Base-by-base conservation (phyloP, 768 basidiomycete species). In the Saitozyma podzolica region DNA sequence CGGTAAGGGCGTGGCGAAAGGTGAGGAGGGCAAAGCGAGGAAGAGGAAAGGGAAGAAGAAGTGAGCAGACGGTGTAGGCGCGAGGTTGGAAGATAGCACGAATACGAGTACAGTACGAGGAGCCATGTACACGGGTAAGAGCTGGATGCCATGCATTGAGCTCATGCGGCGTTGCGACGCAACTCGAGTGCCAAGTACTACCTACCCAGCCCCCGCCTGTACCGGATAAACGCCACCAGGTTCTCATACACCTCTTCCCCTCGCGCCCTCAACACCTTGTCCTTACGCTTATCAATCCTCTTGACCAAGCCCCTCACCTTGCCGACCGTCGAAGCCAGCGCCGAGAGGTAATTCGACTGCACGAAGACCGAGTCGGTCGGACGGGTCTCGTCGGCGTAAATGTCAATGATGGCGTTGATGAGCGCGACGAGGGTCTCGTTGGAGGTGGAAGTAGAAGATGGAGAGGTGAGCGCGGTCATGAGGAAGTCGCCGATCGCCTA, bases 311-410 rank as follows among this genome's bases (percentile, higher is more conserved):
- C 67, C 59, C 74, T 67, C 37, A 81, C 79, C 10, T 69, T 75
- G 10, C 65, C 62, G 0, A 82, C 74, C 13, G 64, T 49, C 2
- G 49, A 55, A 14, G 79, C 67, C 41, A 82, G 60, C n/a, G 42
- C 54, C 9, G 58, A 17, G 56, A 81, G 58, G 72, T 77, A 80
- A 5, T 72, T 73, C 0, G 63, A 58, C 3, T 59, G 8, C 0
- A 67, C 67, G 59, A 82, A 82, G n/a, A 81, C 81, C 9, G 63
- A 66, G 67, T 97, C 93, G 73, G 90, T 92, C 0, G 88, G 84
- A 58, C 86, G 78, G 8, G 80, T 83, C 79, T 97, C 93, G 80
- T 97, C 93, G 4, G 92, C 91, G 77, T 89, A 97, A 56, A 95
- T 91, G 75, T 96, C 93, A 61, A 96, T 90, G 50, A 96, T 82